These are phyloP conservation scores for Toxicodendron radicans DNA, from an alignment of 345 rosid species.

Conservation along the genomic window DNA sequence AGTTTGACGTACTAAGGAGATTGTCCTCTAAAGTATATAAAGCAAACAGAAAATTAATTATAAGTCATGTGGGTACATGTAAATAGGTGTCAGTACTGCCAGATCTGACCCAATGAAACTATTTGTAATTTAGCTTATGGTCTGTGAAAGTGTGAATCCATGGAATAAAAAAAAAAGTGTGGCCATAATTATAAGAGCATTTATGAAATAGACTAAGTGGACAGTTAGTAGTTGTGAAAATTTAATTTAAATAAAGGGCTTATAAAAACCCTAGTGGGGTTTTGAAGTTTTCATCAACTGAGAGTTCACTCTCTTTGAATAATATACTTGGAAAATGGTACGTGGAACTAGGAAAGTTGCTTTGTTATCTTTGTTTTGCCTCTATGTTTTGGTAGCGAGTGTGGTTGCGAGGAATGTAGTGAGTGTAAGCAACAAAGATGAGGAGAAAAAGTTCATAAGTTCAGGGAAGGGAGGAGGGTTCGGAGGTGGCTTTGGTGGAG, in stretches of 20 bases:
- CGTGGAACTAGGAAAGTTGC: conserved; percentile 23
- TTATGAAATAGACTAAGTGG: conserved; percentile 24
- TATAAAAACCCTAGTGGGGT: conserved; percentile 18
- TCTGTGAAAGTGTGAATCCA: conserved; percentile 4
- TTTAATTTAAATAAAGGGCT: conserved; percentile 32
- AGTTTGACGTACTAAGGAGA: neutral
- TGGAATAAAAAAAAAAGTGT: neutral
- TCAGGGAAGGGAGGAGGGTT: conserved; percentile 19
- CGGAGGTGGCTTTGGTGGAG: conserved; percentile 13
- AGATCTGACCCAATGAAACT: neutral
- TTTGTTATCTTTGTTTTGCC: conserved; percentile 47
- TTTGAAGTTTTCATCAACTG: neutral
- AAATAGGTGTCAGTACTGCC: neutral
- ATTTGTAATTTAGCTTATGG: neutral
- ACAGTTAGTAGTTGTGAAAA: conserved; percentile 45
- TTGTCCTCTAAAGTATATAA: neutral
- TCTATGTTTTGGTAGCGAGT: conserved; percentile 39
- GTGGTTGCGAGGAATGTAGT: conserved; percentile 42
- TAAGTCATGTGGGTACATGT: neutral
- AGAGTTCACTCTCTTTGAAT: neutral
- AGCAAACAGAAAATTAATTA: neutral
- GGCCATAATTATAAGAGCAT: neutral
- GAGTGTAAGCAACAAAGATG: conserved; percentile 22
- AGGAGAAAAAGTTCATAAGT: conserved; percentile 24
- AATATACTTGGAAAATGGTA: conserved; percentile 28